phyloP scores from a whole-genome alignment of 2,329 filamentous ascomycete species.

The Colletotrichum sp. region DNA sequence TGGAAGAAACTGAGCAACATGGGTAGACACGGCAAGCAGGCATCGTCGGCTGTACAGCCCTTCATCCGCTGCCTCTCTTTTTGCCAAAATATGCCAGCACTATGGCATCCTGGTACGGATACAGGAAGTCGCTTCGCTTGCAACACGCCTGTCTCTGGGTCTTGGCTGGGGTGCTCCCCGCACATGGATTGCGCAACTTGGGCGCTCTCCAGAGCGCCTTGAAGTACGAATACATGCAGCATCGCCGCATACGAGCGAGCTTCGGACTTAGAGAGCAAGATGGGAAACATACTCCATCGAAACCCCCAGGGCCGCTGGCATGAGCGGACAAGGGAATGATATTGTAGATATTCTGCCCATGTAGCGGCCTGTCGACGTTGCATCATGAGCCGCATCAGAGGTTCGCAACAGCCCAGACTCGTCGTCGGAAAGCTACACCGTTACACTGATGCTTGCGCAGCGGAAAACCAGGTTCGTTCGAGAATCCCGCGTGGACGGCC shows the following conservation, averaged over 20 bases:
- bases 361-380: neutral
- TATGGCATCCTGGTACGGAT: neutral
- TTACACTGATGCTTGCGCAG: neutral
- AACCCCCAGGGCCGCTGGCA: neutral
- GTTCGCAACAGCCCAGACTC: neutral
- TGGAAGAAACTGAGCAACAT: neutral
- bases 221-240: neutral
- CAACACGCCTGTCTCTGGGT: neutral
- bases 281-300: neutral
- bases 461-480: neutral
- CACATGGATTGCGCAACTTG: neutral
- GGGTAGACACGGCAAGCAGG: neutral
- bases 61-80: neutral
- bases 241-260: neutral
- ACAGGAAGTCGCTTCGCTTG: neutral
- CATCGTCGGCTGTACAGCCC: neutral
- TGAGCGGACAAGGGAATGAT: neutral
- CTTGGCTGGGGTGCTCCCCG: neutral
- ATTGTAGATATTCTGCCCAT: slow-evolving; percentile 8
- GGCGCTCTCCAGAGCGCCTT: neutral
- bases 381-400: neutral
- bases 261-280: neutral
- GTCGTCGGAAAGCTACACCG: neutral
- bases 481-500: neutral
- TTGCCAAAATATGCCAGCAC: neutral